A percentile compares a stretch with the other conserved stretches of the same genome.
Conservation (phyloP, 2,329 filamentous ascomycete species). For the Colletotrichum higginsianum region DNA sequence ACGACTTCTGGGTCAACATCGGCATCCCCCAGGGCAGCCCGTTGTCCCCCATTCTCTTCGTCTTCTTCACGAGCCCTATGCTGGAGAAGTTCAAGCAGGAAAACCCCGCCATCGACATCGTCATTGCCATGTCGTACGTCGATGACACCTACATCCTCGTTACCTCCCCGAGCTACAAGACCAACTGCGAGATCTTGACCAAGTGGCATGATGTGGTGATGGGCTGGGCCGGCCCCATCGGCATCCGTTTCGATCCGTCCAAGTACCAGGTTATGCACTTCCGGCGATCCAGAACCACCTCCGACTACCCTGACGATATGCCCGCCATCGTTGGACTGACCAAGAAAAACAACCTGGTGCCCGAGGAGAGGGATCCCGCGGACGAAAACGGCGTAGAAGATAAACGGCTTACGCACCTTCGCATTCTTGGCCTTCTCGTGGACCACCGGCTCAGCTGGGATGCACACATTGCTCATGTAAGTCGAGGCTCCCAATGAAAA, state of each 20-base stretch:
- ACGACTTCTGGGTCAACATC: constrained; percentile 7
- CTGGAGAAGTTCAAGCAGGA: constrained; percentile 11
- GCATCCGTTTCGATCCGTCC: constrained; percentile 5
- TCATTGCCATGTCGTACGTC: not conserved
- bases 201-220: not conserved
- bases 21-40: constrained; percentile 33
- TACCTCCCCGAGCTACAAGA: not conserved
- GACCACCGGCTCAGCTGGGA: constrained; percentile 6
- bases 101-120: not conserved
- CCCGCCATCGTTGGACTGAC: not conserved
- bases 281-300: not conserved
- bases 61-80: constrained; percentile 18
- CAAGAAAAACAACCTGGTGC: no score
- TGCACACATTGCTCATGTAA: constrained; percentile 15
- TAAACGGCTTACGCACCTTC: not conserved
- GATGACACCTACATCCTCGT: constrained; percentile 30
- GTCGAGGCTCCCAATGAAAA: not conserved
- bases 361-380: no score
- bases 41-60: constrained; percentile 28
- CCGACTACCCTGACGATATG: not conserved
- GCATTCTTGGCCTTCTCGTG: not conserved
- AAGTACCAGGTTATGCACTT: constrained; percentile 9
- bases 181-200: not conserved
- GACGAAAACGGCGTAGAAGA: no score
- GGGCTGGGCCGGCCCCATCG: constrained; percentile 1